phyloP scores from a whole-genome alignment of 2,329 filamentous ascomycete species.

The Pseudocercospora cruenta region DNA sequence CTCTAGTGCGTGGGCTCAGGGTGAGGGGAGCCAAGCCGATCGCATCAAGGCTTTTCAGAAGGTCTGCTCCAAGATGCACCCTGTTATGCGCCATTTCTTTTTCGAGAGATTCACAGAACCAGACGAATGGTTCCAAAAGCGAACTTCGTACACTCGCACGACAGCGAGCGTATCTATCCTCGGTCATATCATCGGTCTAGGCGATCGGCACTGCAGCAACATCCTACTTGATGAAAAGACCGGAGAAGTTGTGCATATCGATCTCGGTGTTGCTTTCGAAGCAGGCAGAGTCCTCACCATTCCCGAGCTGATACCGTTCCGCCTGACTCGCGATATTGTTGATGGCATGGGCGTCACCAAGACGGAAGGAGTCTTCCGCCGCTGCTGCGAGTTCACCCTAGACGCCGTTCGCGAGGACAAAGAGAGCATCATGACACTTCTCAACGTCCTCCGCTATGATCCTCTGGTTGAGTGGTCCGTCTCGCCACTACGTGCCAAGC shows the following conservation, averaged over 20 bases:
- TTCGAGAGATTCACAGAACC: slow-evolving; percentile 92
- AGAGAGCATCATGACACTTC: slow-evolving; percentile 96
- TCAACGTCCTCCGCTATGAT: slow-evolving; percentile 97
- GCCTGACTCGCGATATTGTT: slow-evolving; percentile 89
- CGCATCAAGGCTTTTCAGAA: slow-evolving; percentile 76
- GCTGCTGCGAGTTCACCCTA: slow-evolving; percentile 98
- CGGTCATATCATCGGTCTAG: slow-evolving; percentile 83
- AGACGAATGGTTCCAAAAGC: slow-evolving; percentile 90
- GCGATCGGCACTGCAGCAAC: slow-evolving; percentile 94
- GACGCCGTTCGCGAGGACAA: slow-evolving; percentile 93
- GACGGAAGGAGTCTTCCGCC: slow-evolving; percentile 92
- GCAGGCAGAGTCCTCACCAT: slow-evolving; percentile 93
- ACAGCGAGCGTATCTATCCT: slow-evolving; percentile 95
- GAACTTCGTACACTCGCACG: slow-evolving; percentile 87
- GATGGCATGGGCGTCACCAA: slow-evolving; percentile 96
- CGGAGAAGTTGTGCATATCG: slow-evolving; percentile 95
- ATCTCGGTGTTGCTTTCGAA: slow-evolving; percentile 95
- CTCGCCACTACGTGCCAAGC: slow-evolving; percentile 67
- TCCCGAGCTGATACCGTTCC: slow-evolving; percentile 93
- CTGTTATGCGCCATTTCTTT: slow-evolving; percentile 96
- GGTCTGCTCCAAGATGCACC: slow-evolving; percentile 80
- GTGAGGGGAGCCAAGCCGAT: slow-evolving; percentile 62
- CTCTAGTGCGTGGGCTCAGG: slow-evolving; percentile 65
- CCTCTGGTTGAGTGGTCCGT: slow-evolving; percentile 95
- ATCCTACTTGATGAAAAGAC: slow-evolving; percentile 88